Evolutionary conservation across 2,329 filamentous ascomycete species (phyloP), one percentile per base, ranked within the genome.

Genomic region (Cladosporium sp.): DNA sequence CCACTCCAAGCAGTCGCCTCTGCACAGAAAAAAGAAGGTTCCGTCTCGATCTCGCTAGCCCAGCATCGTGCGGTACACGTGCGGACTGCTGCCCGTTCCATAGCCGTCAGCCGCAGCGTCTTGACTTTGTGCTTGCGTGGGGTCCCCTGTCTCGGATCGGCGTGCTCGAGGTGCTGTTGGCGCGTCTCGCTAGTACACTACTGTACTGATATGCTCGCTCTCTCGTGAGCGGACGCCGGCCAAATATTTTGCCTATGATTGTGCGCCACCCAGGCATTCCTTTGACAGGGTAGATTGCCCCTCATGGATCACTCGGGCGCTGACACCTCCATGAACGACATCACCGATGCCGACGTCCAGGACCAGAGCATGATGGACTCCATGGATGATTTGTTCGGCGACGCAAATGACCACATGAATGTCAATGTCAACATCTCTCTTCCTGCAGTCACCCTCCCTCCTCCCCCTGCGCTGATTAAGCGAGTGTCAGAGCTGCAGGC

Each of bases 371-470:
- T 84, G 69, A 77, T 85, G 73, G 83, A 84, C 55, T 76, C 79
- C 55, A 85, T 88, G 42, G 85, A 89, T 68, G 89, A 92, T 70
- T 80, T 92, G 36, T 92, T 92, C 71, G 88, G 87, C 38, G 88
- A 91, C 25, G 75, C 78, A 62, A 72, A 76, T n/a, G 76, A 79
- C 69, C 73, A 75, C 64, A 74, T 82, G 70, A 67, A 73, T 70
- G 82, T 85, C 63, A 82, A 84, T 70, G 82, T 84, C 65, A 71
- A 83, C 62, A 80, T 88, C 15, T 76, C 82, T 12, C 74, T 86
- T 20, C 75, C 82, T 22, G 22, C 49, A 9, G 30, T 51, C 15
- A 39, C 42, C 19, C 66, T 78, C 6, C 73, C 79, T 3, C 78
- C 67, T 9, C 82, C 30, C 78, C 82, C 12, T 80, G 84, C 88